Percentiles rank a stretch among this genome's conserved stretches.
Evolutionary conservation across 2,329 filamentous ascomycete species (phyloP).

Genomic region (Sarocladium strictum): DNA sequence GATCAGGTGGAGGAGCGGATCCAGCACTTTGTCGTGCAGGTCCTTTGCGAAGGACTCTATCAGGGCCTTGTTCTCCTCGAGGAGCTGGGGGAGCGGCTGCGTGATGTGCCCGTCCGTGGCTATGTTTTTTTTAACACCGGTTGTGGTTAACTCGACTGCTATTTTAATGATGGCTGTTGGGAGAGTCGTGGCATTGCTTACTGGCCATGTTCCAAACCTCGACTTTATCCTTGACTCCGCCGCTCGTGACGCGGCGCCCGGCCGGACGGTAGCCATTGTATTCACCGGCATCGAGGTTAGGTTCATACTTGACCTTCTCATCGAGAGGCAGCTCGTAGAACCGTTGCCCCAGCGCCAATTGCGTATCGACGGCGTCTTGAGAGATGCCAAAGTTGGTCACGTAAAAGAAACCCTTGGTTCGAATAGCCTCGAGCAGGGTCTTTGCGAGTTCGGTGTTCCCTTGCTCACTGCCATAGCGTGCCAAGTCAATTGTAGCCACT

Average conservation of each 20-base stretch:
- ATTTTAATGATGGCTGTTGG: not conserved
- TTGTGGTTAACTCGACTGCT: too few relatives aligned
- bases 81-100: slow-evolving; percentile 31
- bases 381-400: slow-evolving; percentile 55
- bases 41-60: slow-evolving; percentile 51
- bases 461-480: slow-evolving; percentile 24
- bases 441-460: slow-evolving; percentile 24
- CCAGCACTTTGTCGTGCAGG: slow-evolving; percentile 47
- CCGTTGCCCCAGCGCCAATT: slow-evolving; percentile 53
- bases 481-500: slow-evolving; percentile 29
- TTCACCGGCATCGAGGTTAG: slow-evolving; percentile 41
- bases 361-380: slow-evolving; percentile 50
- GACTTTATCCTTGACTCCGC: slow-evolving; percentile 33
- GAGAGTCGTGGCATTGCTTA: slow-evolving; percentile 14
- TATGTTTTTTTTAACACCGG: too few relatives aligned
- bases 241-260: slow-evolving; percentile 27
- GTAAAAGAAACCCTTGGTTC: slow-evolving; percentile 47
- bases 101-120: slow-evolving; percentile 24
- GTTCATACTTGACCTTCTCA: slow-evolving; percentile 52
- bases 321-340: slow-evolving; percentile 48
- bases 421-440: slow-evolving; percentile 25
- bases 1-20: slow-evolving; percentile 52
- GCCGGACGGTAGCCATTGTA: slow-evolving; percentile 52
- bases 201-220: slow-evolving; percentile 34
- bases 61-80: slow-evolving; percentile 43